A percentile compares a stretch with the other conserved stretches of the same genome.
Conservation (phyloP, 805 yeast species). For the Suhomyces canberraensis region DNA sequence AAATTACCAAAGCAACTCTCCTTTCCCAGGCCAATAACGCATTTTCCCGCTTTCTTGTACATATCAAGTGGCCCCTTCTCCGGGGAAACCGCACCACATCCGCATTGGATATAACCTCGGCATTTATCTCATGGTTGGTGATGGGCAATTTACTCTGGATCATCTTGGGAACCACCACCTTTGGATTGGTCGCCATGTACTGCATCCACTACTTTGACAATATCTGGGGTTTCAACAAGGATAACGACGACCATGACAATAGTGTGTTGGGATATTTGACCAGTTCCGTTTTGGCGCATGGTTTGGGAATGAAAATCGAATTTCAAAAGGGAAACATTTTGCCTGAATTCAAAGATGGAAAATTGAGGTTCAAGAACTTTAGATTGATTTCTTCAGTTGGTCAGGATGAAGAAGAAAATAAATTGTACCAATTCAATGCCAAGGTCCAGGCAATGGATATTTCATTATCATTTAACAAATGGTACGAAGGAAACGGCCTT, state of each 20-base stretch:
- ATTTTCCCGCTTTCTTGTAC: slow-evolving; percentile 32
- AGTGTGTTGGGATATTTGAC: slow-evolving; percentile 33
- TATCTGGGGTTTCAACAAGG: slow-evolving; percentile 21
- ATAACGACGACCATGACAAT: slow-evolving; percentile 13
- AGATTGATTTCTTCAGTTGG: slow-evolving; percentile 9
- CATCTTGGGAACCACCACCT: slow-evolving; percentile 56
- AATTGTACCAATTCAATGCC: slow-evolving; percentile 16
- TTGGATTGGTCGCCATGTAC: slow-evolving; percentile 46
- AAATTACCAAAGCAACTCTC: slow-evolving; percentile 17
- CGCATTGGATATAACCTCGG: slow-evolving; percentile 46
- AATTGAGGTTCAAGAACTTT: slow-evolving; percentile 43
- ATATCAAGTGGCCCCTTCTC: slow-evolving; percentile 47
- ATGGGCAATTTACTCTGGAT: slow-evolving; percentile 58
- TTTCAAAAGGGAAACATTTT: slow-evolving; percentile 38
- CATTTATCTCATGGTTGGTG: slow-evolving; percentile 54
- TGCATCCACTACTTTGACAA: slow-evolving; percentile 36
- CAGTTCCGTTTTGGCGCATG: slow-evolving; percentile 36
- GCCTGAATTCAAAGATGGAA: slow-evolving; percentile 50
- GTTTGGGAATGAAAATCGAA: slow-evolving; percentile 33
- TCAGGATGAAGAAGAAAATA: slow-evolving; percentile 13
- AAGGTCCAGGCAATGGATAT: slow-evolving; percentile 42
- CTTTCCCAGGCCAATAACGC: slow-evolving; percentile 28
- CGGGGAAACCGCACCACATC: slow-evolving; percentile 49
- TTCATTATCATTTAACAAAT: slow-evolving; percentile 48
- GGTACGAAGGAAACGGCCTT: slow-evolving; percentile 55